Evolutionary conservation across 805 yeast genomes (phyloP), one percentile per base, ranked within the genome.

Genomic region (Wickerhamomyces chambardii): DNA sequence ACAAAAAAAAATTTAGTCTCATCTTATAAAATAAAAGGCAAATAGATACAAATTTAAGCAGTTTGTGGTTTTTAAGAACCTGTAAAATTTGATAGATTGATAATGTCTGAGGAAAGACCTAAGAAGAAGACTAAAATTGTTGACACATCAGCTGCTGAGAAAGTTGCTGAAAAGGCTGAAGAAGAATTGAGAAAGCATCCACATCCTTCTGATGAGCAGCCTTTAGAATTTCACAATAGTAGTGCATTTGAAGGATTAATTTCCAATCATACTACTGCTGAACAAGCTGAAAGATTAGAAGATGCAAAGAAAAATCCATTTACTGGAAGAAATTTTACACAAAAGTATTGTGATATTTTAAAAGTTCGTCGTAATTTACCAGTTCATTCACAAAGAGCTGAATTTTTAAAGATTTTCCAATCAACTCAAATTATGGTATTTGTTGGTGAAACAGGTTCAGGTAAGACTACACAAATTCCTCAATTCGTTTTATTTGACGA

Each of bases 371-470:
- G 95, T 45, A 83, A 84, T 42, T 68, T 92, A 41, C 98, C 98
- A 3, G 97, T 92, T 16, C 95, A 90, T 60, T 76, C 87, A 21
- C 96, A 92, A 61, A 72, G 97, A 55, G 82, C 76, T 35, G 95
- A 90, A 60, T 92, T 92, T 56, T 69, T 92, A 38, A 68, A 71
- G 44, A 76, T 84, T 39, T 92, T 82, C 61, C 97, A 90, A 43
- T 63, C 71, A 16, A 78, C 90, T 28, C 98, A 90, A 61, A 84
- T 90, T 55, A 83, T 92, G 94, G 97, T 90, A 27, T 86, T 92
- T 59, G 97, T 92, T 35, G 98, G 98, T 67, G 98, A 90, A 58
- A 90, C 98, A 5, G 98, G 98, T 65, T 86, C 96, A 22, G 98
- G 98, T 74, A 90, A 90, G 61, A 90, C 97, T 18, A 90, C 98